A percentile compares a stretch with the other conserved stretches of the same genome.
These are phyloP conservation scores for Lentinula sp. DNA, from an alignment of 768 basidiomycete species.

Conservation along the genomic window DNA sequence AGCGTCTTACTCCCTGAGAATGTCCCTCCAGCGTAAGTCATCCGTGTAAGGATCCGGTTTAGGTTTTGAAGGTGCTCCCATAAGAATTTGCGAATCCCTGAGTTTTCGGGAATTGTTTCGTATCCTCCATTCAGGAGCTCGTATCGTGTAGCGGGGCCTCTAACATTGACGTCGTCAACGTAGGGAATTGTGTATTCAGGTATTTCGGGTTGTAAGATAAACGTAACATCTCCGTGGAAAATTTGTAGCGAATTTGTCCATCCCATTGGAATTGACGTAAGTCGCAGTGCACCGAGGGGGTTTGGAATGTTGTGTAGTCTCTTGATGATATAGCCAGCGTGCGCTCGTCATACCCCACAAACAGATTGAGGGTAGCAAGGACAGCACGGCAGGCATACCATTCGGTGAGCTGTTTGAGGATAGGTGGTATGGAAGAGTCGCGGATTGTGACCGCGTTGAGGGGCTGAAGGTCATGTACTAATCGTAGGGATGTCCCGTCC, in stretches of 20 bases:
- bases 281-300: slow-evolving; percentile 15
- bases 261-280: slow-evolving; percentile 23
- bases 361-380: slow-evolving; percentile 13
- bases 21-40: not conserved
- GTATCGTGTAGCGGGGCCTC: not conserved
- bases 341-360: slow-evolving; percentile 21
- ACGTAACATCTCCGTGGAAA: slow-evolving; percentile 22
- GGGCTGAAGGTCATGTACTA: slow-evolving; percentile 20
- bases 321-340: not conserved
- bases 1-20: no score
- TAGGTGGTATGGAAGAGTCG: slow-evolving; percentile 15
- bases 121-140: not conserved
- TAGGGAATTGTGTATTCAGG: slow-evolving; percentile 4
- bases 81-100: not conserved
- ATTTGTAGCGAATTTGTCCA: slow-evolving; percentile 23
- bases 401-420: slow-evolving; percentile 8
- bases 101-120: not conserved
- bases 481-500: slow-evolving; percentile 11
- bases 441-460: slow-evolving; percentile 18
- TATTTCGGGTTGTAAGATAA: slow-evolving; percentile 21
- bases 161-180: not conserved
- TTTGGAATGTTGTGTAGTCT: slow-evolving; percentile 8
- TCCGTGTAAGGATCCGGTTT: not conserved
- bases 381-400: slow-evolving; percentile 6
- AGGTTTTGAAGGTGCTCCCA: not conserved